Conservation (phyloP, 2,329 filamentous ascomycete genomes). For the Thelonectria blattea region DNA sequence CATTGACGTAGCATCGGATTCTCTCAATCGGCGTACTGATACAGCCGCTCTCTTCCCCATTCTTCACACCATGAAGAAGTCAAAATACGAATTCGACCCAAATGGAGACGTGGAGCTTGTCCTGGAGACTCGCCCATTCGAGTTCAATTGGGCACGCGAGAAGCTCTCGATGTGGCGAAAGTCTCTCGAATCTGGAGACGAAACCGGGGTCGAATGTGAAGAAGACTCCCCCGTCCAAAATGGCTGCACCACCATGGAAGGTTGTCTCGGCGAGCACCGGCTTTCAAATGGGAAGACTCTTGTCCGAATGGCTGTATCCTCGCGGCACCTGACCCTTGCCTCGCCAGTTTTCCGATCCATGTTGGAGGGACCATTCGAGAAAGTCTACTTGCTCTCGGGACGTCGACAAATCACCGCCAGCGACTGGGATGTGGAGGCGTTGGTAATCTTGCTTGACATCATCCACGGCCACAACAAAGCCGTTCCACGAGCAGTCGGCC, state of each 20-base stretch:
- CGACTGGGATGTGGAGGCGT: constrained; percentile 38
- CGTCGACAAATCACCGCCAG: constrained; percentile 18
- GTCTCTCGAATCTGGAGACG: neutral
- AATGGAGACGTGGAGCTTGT: neutral
- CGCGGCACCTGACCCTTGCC: constrained; percentile 43
- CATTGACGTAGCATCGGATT: too few species aligned
- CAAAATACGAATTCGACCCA: neutral
- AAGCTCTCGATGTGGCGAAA: neutral
- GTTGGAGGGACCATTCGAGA: constrained; percentile 13
- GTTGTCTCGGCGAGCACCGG: neutral
- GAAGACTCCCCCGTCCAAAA: neutral
- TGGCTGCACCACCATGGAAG: neutral
- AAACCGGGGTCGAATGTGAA: neutral
- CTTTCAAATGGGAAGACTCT: neutral
- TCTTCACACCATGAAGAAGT: too few species aligned
- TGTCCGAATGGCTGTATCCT: constrained; percentile 7
- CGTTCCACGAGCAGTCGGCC: constrained; percentile 28
- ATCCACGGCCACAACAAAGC: constrained; percentile 37
- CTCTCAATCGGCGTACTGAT: too few species aligned
- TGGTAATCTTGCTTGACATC: constrained; percentile 38
- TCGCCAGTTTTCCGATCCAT: constrained; percentile 35
- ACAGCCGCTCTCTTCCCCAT: too few species aligned
- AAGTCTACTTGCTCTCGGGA: neutral
- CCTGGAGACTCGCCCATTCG: neutral
- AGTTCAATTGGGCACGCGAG: neutral